These are phyloP conservation scores for Pholiota microspora DNA, from an alignment of 768 basidiomycete genomes.

Conservation along the genomic window DNA sequence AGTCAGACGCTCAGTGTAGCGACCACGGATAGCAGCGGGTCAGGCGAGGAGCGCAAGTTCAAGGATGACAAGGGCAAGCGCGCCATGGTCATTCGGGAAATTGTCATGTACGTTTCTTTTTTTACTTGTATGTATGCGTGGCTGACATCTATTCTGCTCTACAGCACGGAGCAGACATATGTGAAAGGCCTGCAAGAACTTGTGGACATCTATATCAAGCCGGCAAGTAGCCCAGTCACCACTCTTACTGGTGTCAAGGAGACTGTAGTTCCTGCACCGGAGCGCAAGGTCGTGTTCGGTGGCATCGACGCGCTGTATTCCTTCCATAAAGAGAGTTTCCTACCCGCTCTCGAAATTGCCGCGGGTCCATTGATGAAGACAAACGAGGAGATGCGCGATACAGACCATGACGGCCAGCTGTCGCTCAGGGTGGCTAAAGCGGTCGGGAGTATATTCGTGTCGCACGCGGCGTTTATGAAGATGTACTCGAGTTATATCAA, in stretches of 20 bases:
- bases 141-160: slow-evolving; percentile 13
- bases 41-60: slow-evolving; percentile 79
- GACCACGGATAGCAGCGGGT: slow-evolving; percentile 72
- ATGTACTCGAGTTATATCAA: slow-evolving; percentile 99
- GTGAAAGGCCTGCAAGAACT: slow-evolving; percentile 93
- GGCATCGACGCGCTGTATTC: slow-evolving; percentile 87
- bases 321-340: slow-evolving; percentile 91
- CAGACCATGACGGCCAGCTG: slow-evolving; percentile 70
- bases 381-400: slow-evolving; percentile 39
- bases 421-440: slow-evolving; percentile 74
- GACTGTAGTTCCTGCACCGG: slow-evolving; percentile 78
- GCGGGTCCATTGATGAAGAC: slow-evolving; percentile 64
- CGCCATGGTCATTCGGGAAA: slow-evolving; percentile 83
- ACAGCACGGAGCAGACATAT: slow-evolving; percentile 91
- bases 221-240: slow-evolving; percentile 69
- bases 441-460: slow-evolving; percentile 87
- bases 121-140: slow-evolving; percentile 1
- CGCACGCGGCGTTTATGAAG: slow-evolving; percentile 96
- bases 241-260: slow-evolving; percentile 68
- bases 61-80: slow-evolving; percentile 91
- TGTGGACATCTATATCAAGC: slow-evolving; percentile 92
- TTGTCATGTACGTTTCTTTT: slow-evolving; percentile 68
- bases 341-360: slow-evolving; percentile 85
- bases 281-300: slow-evolving; percentile 90
- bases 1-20: slow-evolving; percentile 73